These are phyloP conservation scores for Narthecium ossifragum DNA, from an alignment of 106 monocot species.

Conservation along the genomic window DNA sequence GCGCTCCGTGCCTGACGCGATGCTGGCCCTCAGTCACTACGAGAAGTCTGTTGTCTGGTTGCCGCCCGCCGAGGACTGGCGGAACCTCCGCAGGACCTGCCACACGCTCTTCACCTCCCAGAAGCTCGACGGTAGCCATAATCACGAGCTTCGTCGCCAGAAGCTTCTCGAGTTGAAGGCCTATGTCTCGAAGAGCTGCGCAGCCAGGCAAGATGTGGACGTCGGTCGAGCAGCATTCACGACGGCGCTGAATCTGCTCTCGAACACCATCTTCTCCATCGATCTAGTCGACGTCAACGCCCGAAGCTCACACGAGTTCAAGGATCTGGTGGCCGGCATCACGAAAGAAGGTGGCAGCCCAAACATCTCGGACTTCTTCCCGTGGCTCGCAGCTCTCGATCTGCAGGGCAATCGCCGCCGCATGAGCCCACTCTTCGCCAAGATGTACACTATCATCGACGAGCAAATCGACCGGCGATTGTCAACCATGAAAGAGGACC, in stretches of 20 bases:
- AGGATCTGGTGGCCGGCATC: conserved; percentile 8
- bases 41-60: background rate
- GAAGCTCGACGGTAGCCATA: conserved; percentile 8
- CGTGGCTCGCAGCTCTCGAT: conserved; percentile 7
- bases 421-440: background rate
- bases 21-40: background rate
- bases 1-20: background rate
- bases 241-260: conserved; percentile 22
- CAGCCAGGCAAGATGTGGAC: background rate
- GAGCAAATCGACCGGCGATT: background rate
- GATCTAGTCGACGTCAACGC: conserved; percentile 11
- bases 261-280: conserved; percentile 32
- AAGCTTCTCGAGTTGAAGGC: conserved; percentile 24
- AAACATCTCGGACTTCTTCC: conserved; percentile 41
- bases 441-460: conserved; percentile 10
- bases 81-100: conserved; percentile 25
- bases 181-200: conserved; percentile 1
- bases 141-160: conserved; percentile 15
- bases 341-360: conserved; percentile 15
- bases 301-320: conserved; percentile 14
- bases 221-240: conserved; percentile 19
- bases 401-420: conserved; percentile 16
- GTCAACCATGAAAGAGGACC: background rate
- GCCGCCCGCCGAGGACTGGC: background rate
- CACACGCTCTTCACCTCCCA: conserved; percentile 20